These are phyloP conservation scores for Talaromyces atroroseus DNA, from an alignment of 2,329 filamentous ascomycete genomes.

Conservation along the genomic window DNA sequence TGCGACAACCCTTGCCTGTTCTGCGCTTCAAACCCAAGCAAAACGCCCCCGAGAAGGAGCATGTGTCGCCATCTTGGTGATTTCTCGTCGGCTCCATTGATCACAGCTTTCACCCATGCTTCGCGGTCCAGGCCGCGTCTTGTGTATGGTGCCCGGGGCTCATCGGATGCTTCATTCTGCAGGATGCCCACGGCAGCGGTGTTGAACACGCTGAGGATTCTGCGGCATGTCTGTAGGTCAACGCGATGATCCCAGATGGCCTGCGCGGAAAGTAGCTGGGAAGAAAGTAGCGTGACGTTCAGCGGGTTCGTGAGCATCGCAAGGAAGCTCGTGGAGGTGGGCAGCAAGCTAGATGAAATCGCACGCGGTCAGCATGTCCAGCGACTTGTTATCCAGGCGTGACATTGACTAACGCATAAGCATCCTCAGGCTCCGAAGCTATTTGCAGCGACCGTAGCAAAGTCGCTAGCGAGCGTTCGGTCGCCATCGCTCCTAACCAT, in stretches of 20 bases:
- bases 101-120: constrained; percentile 55
- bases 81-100: constrained; percentile 56
- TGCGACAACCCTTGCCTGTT: constrained; percentile 60
- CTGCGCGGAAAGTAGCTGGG: constrained; percentile 54
- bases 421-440: constrained; percentile 54
- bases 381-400: no score
- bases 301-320: constrained; percentile 54
- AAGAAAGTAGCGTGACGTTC: constrained; percentile 56
- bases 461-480: constrained; percentile 56
- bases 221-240: constrained; percentile 51
- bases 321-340: constrained; percentile 44
- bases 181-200: constrained; percentile 52
- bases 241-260: constrained; percentile 54
- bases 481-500: constrained; percentile 44
- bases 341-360: constrained; percentile 45
- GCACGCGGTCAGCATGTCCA: constrained; percentile 14
- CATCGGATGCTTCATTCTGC: constrained; percentile 40
- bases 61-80: constrained; percentile 75
- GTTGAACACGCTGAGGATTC: constrained; percentile 58
- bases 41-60: constrained; percentile 69
- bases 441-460: constrained; percentile 57
- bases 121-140: constrained; percentile 49
- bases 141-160: constrained; percentile 29
- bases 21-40: constrained; percentile 68
- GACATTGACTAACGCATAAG: constrained; percentile 45